Base-by-base conservation (phyloP, 164 flowering plant genomes). In the Warburgia ugandensis region DNA sequence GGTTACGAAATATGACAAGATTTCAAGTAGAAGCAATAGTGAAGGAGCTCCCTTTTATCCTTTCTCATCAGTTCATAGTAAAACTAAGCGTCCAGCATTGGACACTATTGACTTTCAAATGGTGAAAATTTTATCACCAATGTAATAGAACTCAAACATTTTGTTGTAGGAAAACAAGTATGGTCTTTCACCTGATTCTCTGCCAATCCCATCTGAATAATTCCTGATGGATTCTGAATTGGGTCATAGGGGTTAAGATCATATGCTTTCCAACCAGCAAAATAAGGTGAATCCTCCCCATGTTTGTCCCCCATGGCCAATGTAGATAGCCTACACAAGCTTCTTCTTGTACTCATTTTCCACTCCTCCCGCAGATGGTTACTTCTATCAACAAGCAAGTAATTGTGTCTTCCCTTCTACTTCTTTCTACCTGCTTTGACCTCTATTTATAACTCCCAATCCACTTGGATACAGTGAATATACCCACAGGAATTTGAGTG, bases 171-270 rank as follows among this genome's bases (percentile, higher is more conserved):
- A n/a, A n/a, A n/a, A n/a, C n/a, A n/a, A n/a, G n/a, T n/a, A n/a
- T n/a, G n/a, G n/a, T n/a, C n/a, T n/a, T n/a, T n/a, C n/a, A n/a
- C n/a, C n/a, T n/a, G n/a, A n/a, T n/a, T n/a, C n/a, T n/a, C n/a
- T n/a, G n/a, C n/a, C n/a, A n/a, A n/a, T n/a, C n/a, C n/a, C n/a
- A n/a, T n/a, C n/a, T n/a, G n/a, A n/a, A n/a, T n/a, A n/a, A 40
- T 36, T 80, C 86, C 64, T 66, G 65, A 61, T 80, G 86, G 84
- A 33, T 78, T 80, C 4, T 12, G 13, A n/a, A 59, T 26, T 11
- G 40, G 44, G 41, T 80, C 60, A 45, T 71, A 83, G 6, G 74
- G 79, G 57, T 83, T 79, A 32, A 48, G 53, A 13, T 56, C 45
- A 36, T 50, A 73, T 62, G 54, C 67, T 16, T 75, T 75, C 63